Base-by-base conservation (phyloP, 2,329 filamentous ascomycete genomes). In the Beauveria sp. region DNA sequence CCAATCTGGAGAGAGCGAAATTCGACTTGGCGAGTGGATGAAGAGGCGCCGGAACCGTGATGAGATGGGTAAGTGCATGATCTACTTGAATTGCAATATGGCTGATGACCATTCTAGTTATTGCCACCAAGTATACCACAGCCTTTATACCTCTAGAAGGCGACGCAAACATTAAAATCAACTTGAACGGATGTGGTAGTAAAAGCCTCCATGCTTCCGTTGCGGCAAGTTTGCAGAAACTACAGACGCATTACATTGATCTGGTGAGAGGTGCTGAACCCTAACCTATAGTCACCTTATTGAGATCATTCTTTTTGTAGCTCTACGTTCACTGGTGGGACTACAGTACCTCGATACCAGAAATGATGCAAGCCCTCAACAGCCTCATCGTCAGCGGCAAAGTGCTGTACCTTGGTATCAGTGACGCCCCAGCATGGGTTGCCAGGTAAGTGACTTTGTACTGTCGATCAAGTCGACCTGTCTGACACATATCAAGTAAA, bases 21-120 rank as follows among this genome's bases (percentile, higher is more conserved):
- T 68, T 58, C 88, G 87, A 83, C 76, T 91, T 62, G 88, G 88
- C 42, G 85, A 88, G 66, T 91, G 88, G 87, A 87, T 89, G 84
- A 77, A 79, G 67, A 80, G 80, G 64, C 81, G 85, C 10, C 78
- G 80, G n/a, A 83, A 83, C 63, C 81, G 88, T 26, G 87, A 89
- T 66, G 77, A 88, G 69, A 83, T 91, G 72, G 60, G 60, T 62
- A 43, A 38, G 60, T 34, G 7, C 22, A 2, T 16, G 12, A 20
- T 20, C 7, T 31, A 5, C 22, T 20, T 9, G 12, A 12, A 7
- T 7, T 16, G 5, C 20, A 3, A 2, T 18, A 7, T 40, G 9
- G 22, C 34, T 20, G 7, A 46, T n/a, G 8, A 1, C 14, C 24
- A 9, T 42, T 22, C 18, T n/a, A 61, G 86, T 90, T 18, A 77